Base-by-base conservation (phyloP, 306 rosid species). In the Glycine latifolia region DNA sequence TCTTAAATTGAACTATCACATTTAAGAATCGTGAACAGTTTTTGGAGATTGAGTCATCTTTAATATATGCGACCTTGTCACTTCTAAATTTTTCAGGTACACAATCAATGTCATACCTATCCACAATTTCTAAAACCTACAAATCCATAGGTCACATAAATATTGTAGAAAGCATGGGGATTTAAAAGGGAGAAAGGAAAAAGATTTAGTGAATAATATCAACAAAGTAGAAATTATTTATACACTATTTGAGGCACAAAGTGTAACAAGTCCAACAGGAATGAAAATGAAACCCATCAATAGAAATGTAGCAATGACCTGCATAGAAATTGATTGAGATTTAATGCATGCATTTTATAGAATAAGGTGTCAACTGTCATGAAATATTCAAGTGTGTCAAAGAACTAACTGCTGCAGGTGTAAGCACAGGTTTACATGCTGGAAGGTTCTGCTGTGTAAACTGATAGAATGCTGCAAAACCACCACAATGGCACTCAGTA, bases 371-470 rank as follows among this genome's bases (percentile, higher is more conserved):
- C 31, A 26, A 26, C 2, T 26, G 31, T 26, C 73, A 76, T 9
- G 43, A 65, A 89, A 80, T 59, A 87, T 49, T 81, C 16, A 60
- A 54, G 84, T 55, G 55, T 67, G 62, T 74, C 73, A 67, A 26
- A 85, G 81, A 85, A 89, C 92, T 90, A 82, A 91, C 99, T 87
- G 91, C 84, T 85, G 85, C 84, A 63, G 97, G 99, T 68, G 97
- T 95, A 58, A 95, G 97, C 71, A 91, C 92, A 16, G 97, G 97
- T 81, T 90, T 93, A 87, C 99, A 95, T 74, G 98, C 98, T 48
- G 98, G 99, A 80, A 95, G 99, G 65, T 71, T 91, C 86, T 95
- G 99, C 90, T 95, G 99, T 65, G 84, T 88, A 85, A 95, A 95
- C 82, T 80, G 95, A 86, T 87, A 55, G 15, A 83, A 80, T 70